Percentiles rank a stretch among this genome's conserved stretches.
phyloP scores from a whole-genome alignment of 768 basidiomycete species.

The Obba rivulosa region DNA sequence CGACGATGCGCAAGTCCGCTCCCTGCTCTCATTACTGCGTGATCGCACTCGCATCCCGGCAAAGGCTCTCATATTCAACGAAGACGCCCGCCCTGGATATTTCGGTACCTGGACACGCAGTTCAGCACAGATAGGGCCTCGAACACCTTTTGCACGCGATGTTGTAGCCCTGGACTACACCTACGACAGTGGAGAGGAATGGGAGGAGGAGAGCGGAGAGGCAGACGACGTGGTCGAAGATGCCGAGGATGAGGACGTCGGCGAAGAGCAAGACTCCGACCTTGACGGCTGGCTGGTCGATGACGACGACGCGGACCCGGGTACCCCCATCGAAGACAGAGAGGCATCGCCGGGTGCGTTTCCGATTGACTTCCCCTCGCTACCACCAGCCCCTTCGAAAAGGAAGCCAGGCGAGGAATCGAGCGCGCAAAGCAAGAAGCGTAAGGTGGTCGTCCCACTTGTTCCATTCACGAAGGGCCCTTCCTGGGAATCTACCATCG shows the following conservation, averaged over 20 bases:
- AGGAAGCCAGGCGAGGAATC: conserved; percentile 56
- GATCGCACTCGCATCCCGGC: conserved; percentile 61
- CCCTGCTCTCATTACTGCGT: conserved; percentile 54
- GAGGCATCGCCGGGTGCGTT: conserved; percentile 25
- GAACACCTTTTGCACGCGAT: conserved; percentile 80
- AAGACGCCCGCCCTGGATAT: conserved; percentile 88
- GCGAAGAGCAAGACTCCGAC: conserved; percentile 65
- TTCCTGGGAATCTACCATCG: conserved; percentile 67
- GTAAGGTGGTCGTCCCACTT: conserved; percentile 73
- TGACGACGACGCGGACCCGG: conserved; percentile 53
- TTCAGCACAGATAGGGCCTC: conserved; percentile 73
- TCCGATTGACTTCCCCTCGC: conserved; percentile 25
- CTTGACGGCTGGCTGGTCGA: conserved; percentile 77
- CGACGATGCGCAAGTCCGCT: conserved; percentile 63
- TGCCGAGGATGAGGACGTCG: conserved; percentile 59
- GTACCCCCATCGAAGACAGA: conserved; percentile 35
- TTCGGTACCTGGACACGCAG: conserved; percentile 90
- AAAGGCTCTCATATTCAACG: conserved; percentile 80
- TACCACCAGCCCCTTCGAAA: conserved; percentile 41
- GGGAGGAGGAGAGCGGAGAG: conserved; percentile 79
- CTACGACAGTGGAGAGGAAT: conserved; percentile 94
- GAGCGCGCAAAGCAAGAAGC: conserved; percentile 55
- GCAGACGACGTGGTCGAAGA: conserved; percentile 69
- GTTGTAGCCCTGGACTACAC: conserved; percentile 76
- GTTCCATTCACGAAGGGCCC: conserved; percentile 82